Evolutionary conservation across 1,139 yeast species (phyloP), one percentile per base, ranked within the genome.

Genomic region (Geotrichum macrosporum): DNA sequence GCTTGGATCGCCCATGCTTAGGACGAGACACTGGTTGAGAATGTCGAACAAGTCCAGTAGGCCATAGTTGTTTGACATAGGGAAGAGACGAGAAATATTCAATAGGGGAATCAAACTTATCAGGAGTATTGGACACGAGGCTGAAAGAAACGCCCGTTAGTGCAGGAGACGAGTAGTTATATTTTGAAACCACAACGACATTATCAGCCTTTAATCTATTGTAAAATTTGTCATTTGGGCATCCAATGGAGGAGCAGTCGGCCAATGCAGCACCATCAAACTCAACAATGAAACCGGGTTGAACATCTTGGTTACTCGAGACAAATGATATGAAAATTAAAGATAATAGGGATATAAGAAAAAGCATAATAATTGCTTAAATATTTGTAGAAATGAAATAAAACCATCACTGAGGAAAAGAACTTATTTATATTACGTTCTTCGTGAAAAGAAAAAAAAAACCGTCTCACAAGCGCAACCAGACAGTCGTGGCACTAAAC

Each of bases 111-210:
- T 27, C 16, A 24, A 12, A 20, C 6, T 22, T 4, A 3, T 26
- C 40, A 18, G 37, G 24, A n/a, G 43, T 21, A 16, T 18, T 8
- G 6, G 41, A 37, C 2, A 3, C n/a, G 3, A 37, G 10, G 3
- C 15, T 8, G 8, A 50, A 34, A 4, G 53, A 44, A 10, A 44
- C 44, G 15, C 52, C 53, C 13, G 32, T 18, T 21, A 49, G 41
- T 4, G 22, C 41, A 5, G 32, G 16, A 5, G 46, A 26, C 18
- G 46, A 42, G 41, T 34, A 34, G 37, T 41, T 45, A 8, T 19
- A 21, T 2, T 35, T 43, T 2, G 43, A 21, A 2, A 32, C 15
- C 8, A 34, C 24, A n/a, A 21, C 39, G 3, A 42, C 18, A 4
- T 22, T 24, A 27, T 45, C 49, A 33, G 38, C 21, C 13, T 16